Base-by-base conservation (phyloP, 169 alveolate species). In the Plasmodium sp. region DNA sequence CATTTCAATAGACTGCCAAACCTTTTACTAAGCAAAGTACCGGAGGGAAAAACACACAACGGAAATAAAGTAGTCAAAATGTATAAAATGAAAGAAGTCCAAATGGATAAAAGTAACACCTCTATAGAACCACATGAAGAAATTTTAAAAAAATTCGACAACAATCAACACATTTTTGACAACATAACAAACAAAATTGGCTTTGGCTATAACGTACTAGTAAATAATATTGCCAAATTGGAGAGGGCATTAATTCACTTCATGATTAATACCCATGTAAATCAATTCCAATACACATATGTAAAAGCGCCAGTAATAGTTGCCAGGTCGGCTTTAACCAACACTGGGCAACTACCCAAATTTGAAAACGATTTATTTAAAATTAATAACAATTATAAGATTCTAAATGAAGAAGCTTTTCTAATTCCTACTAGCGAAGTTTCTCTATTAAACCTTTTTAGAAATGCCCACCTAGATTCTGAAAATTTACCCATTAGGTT, bases 351-450 rank as follows among this genome's bases (percentile, higher is more conserved):
- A 84, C 77, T 96, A 93, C 98, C 97, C n/a, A 92, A 93, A 45
- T 96, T 96, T 71, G 96, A 96, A 92, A 93, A 96, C 9, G 96
- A 96, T 84, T 92, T 96, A 62, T 96, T 93, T 92, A 92, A 95
- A 93, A 83, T 96, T 84, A 95, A 94, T 51, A 71, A 92, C 16
- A 80, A 95, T 41, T 95, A 95, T 91, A 93, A 81, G 72, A 84
- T 91, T 45, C 72, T 92, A 86, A 96, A 97, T 71, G 97, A 93
- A 31, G 93, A 82, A 58, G 98, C 96, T n/a, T 96, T 94, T 84
- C 83, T 96, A 86, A 96, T 96, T 6, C 98, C 98, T 48, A 96
- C 98, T 18, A 94, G 97, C 54, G 98, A 96, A 93, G 96, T 96
- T 22, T 96, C 97, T 16, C 86, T 96, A 31, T 67, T 96, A 51